phyloP scores from a whole-genome alignment of 352 stramenopile species.

The Pythium phragmiticola region DNA sequence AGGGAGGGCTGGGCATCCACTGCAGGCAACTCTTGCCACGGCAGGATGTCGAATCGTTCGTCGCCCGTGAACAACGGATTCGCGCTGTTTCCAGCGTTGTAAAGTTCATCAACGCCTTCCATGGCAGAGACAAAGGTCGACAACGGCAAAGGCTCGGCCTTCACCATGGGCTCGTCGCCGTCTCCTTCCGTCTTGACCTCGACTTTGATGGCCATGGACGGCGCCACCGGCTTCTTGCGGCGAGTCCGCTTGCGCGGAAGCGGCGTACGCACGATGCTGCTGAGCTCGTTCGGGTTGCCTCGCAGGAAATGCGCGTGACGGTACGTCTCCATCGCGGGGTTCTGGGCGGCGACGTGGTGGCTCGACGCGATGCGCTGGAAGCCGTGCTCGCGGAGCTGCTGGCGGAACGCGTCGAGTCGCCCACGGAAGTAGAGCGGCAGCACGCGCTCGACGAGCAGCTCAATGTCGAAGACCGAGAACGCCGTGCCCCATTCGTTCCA shows the following conservation, averaged over 20 bases:
- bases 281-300: slow-evolving; percentile 20
- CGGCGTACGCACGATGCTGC: slow-evolving; percentile 23
- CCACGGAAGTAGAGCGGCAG: slow-evolving; percentile 72
- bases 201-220: not conserved
- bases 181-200: slow-evolving; percentile 10
- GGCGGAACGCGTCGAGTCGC: slow-evolving; percentile 54
- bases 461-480: slow-evolving; percentile 56
- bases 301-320: slow-evolving; percentile 23
- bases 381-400: slow-evolving; percentile 70
- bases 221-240: slow-evolving; percentile 12
- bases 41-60: slow-evolving; percentile 30
- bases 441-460: slow-evolving; percentile 43
- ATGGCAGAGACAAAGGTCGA: not conserved
- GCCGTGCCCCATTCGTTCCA: slow-evolving; percentile 53
- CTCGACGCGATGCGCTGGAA: slow-evolving; percentile 32
- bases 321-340: slow-evolving; percentile 18
- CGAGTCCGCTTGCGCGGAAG: slow-evolving; percentile 22
- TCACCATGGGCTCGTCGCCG: not conserved
- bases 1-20: slow-evolving; percentile 15
- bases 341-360: not conserved
- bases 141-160: slow-evolving; percentile 12
- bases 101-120: slow-evolving; percentile 4
- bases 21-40: slow-evolving; percentile 29
- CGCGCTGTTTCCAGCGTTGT: slow-evolving; percentile 25
- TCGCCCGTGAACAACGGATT: slow-evolving; percentile 31